phyloP scores from a whole-genome alignment of 2,329 filamentous ascomycete genomes.

The Cercospora canescens region DNA sequence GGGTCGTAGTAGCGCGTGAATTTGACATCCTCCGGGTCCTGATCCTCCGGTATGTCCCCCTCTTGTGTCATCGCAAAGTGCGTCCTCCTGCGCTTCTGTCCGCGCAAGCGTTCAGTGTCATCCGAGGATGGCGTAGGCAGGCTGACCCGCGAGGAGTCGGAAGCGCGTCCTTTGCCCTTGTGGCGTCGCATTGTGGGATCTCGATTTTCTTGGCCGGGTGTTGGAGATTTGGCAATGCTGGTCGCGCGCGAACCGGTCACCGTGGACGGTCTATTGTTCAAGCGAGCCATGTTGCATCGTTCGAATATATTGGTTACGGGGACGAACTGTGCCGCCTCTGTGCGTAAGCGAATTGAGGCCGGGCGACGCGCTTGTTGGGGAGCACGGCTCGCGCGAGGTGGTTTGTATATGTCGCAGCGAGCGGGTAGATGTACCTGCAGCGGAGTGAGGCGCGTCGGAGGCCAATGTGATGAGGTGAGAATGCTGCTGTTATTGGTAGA shows the following conservation, averaged over 20 bases:
- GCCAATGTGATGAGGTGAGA: background rate
- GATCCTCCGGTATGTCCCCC: conserved; percentile 23
- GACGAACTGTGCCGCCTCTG: background rate
- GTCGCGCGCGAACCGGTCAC: conserved; percentile 19
- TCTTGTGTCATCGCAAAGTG: conserved; percentile 14
- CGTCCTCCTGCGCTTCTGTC: conserved; percentile 27
- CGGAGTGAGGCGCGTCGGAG: background rate
- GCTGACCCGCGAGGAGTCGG: conserved; percentile 10
- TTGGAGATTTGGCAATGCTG: conserved; percentile 13
- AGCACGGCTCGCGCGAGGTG: background rate
- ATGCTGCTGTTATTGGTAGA: background rate
- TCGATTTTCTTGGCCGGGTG: conserved; percentile 47
- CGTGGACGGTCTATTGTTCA: conserved; percentile 23
- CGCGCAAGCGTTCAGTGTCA: conserved; percentile 24
- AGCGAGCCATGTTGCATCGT: conserved; percentile 25
- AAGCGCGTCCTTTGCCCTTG: conserved; percentile 40
- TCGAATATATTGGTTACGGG: background rate
- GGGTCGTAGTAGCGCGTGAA: conserved; percentile 67
- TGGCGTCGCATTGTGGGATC: conserved; percentile 32
- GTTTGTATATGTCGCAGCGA: background rate
- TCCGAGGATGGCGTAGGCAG: conserved; percentile 42
- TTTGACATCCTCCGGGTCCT: conserved; percentile 30
- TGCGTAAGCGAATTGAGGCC: background rate
- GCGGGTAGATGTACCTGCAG: background rate
- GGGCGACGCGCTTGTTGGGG: background rate